These are phyloP conservation scores for Ceratobasidium sp. DNA, from an alignment of 1,284 basidiomycete species.

Conservation along the genomic window DNA sequence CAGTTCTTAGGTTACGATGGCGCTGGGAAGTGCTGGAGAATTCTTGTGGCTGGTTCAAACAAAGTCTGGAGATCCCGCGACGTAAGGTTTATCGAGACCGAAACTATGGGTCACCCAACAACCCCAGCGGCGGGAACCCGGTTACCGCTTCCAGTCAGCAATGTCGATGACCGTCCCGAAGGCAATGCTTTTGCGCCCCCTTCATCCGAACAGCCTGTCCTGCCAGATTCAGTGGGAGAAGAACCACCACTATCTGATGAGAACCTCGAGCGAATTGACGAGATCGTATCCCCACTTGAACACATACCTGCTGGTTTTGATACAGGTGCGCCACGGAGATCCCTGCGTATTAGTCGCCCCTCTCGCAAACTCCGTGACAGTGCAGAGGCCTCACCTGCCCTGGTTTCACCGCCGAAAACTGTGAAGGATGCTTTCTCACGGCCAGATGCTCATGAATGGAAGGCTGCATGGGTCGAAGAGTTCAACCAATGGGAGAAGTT, in stretches of 20 bases:
- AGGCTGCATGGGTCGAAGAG: conserved; percentile 8
- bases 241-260: not conserved
- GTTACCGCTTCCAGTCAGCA: not conserved
- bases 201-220: not conserved
- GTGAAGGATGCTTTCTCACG: conserved; percentile 6
- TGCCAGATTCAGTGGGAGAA: conserved; percentile 16
- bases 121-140: too few relatives aligned
- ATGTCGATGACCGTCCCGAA: not conserved
- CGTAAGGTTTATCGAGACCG: too few relatives aligned
- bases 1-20: conserved; percentile 29
- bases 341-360: not conserved
- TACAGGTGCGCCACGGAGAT: not conserved
- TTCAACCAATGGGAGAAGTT: not conserved
- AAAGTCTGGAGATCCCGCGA: not conserved
- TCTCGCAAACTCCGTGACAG: conserved; percentile 14
- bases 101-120: too few relatives aligned
- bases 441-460: conserved; percentile 28
- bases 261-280: not conserved
- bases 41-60: conserved; percentile 3
- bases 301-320: not conserved
- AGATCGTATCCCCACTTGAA: not conserved
- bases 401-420: not conserved
- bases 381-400: not conserved
- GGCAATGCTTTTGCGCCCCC: not conserved
- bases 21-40: not conserved